These are phyloP conservation scores for Phytophthora vignae DNA, from an alignment of 352 stramenopile species.

Conservation along the genomic window DNA sequence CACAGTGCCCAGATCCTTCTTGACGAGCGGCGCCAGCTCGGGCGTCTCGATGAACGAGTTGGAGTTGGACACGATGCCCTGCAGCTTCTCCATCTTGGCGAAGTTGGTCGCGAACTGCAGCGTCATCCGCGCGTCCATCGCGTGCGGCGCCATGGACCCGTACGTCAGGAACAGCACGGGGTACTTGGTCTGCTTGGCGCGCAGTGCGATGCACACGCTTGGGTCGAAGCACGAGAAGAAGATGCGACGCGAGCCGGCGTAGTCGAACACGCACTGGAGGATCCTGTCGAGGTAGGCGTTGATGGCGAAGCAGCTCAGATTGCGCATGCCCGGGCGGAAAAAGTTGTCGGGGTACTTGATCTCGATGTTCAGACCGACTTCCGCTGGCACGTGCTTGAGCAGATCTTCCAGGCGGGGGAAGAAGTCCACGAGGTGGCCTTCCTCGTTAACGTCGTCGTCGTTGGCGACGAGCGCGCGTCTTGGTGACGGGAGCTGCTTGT, in stretches of 20 bases:
- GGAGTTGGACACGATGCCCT: constrained; percentile 83
- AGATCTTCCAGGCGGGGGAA: constrained; percentile 75
- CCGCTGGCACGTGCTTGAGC: constrained; percentile 73
- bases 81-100: constrained; percentile 68
- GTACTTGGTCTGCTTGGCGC: constrained; percentile 77
- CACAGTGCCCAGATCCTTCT: constrained; percentile 46
- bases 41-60: constrained; percentile 67
- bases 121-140: constrained; percentile 62
- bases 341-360: constrained; percentile 83
- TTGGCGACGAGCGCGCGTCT: constrained; percentile 9
- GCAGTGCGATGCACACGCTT: constrained; percentile 68
- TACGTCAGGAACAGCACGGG: constrained; percentile 82
- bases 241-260: constrained; percentile 63
- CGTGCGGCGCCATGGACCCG: constrained; percentile 55
- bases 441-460: constrained; percentile 25
- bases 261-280: constrained; percentile 76
- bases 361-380: constrained; percentile 83
- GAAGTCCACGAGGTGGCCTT: constrained; percentile 74
- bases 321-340: constrained; percentile 50
- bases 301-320: constrained; percentile 65
- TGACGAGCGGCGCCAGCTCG: constrained; percentile 59
- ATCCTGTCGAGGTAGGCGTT: constrained; percentile 81
- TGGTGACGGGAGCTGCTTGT: constrained; percentile 23
- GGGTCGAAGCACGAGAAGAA: constrained; percentile 89
- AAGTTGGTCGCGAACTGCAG: constrained; percentile 73